Percentiles rank a stretch among this genome's conserved stretches.
These are phyloP conservation scores for Pinus tabuliformis DNA, from an alignment of 75 land plant genomes.

Conservation along the genomic window DNA sequence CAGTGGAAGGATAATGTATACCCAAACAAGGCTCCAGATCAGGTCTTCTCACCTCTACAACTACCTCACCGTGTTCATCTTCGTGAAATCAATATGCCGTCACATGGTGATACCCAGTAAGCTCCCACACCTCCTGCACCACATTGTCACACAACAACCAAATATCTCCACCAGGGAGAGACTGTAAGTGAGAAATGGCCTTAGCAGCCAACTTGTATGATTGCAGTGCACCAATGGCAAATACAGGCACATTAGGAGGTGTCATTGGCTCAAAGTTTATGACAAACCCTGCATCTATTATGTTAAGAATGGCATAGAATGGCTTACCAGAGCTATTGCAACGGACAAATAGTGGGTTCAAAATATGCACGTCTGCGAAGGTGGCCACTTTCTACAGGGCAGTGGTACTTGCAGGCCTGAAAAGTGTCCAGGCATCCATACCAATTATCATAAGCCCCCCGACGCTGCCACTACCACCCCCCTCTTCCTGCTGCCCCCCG, in stretches of 20 bases:
- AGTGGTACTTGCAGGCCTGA: conserved; percentile 42
- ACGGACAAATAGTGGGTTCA: conserved; percentile 63
- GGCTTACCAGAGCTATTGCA: conserved; percentile 57
- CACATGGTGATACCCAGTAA: conserved; percentile 79
- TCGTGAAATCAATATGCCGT: conserved; percentile 92
- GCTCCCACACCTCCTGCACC: conserved; percentile 69
- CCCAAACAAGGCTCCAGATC: conserved; percentile 70
- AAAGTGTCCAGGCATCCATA: conserved; percentile 59
- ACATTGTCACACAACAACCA: conserved; percentile 64
- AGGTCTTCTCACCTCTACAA: conserved; percentile 61
- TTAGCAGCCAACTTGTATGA: conserved; percentile 78
- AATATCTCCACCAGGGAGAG: conserved; percentile 69
- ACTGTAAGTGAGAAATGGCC: conserved; percentile 64
- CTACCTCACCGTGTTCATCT: conserved; percentile 90
- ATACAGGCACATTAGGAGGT: conserved; percentile 40
- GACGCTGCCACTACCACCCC: no score
- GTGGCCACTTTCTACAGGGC: conserved; percentile 67
- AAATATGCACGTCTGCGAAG: conserved; percentile 44
- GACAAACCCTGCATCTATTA: conserved; percentile 65
- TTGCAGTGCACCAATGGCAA: conserved; percentile 57
- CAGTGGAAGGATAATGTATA: no score
- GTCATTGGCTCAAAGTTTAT: conserved; percentile 70
- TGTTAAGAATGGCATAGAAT: conserved; percentile 72
- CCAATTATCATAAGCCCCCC: conserved; percentile 61
- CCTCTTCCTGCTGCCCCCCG: conserved; percentile 20